Conservation (phyloP, 495 filamentous ascomycete species). For the Xylaria flabelliformis region DNA sequence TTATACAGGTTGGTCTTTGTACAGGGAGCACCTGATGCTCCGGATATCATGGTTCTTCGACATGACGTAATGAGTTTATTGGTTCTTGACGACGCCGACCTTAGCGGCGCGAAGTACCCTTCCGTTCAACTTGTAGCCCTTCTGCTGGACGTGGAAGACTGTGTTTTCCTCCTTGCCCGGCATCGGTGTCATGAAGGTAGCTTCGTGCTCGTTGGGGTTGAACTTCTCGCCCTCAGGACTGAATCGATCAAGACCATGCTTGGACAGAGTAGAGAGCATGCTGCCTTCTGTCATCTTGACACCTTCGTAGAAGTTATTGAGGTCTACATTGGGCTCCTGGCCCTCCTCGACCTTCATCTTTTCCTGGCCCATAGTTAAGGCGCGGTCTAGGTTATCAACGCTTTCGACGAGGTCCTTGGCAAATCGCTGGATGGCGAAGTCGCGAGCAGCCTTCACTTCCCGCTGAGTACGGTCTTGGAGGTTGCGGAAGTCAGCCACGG, state of each 20-base stretch:
- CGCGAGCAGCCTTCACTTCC: slow-evolving; percentile 82
- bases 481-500: slow-evolving; percentile 95
- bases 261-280: slow-evolving; percentile 85
- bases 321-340: slow-evolving; percentile 65
- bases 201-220: slow-evolving; percentile 95
- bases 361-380: slow-evolving; percentile 79
- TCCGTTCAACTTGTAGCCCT: slow-evolving; percentile 92
- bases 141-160: slow-evolving; percentile 91
- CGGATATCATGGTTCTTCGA: background rate
- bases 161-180: slow-evolving; percentile 85
- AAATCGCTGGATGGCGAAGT: slow-evolving; percentile 95
- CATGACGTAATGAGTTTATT: slow-evolving; percentile 39
- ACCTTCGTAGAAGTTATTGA: slow-evolving; percentile 82
- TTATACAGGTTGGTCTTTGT: slow-evolving; percentile 38
- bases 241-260: slow-evolving; percentile 92
- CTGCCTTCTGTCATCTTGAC: slow-evolving; percentile 93
- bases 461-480: slow-evolving; percentile 93
- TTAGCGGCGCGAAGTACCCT: slow-evolving; percentile 89
- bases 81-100: slow-evolving; percentile 84
- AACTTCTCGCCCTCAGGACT: slow-evolving; percentile 81
- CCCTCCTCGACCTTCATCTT: slow-evolving; percentile 65
- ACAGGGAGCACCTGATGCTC: slow-evolving; percentile 29
- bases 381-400: slow-evolving; percentile 96
- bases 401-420: slow-evolving; percentile 91
- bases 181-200: slow-evolving; percentile 88